phyloP scores from a whole-genome alignment of 2,329 filamentous ascomycete genomes.

The Verticillium nonalfalfae region DNA sequence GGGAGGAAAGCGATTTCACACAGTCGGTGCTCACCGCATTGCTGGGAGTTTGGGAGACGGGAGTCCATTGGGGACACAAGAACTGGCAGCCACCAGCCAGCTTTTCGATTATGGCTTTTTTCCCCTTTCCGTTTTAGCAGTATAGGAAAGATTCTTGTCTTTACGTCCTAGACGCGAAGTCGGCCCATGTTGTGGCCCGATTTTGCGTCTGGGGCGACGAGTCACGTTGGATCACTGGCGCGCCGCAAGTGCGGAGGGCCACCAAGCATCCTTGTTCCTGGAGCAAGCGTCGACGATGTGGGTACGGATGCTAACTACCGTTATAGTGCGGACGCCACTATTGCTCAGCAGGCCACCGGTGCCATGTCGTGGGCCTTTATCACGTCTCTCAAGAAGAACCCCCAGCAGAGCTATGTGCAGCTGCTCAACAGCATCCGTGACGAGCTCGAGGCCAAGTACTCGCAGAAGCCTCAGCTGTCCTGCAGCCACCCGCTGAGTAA shows the following conservation, averaged over 20 bases:
- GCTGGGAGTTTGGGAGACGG: neutral
- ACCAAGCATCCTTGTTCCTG: neutral
- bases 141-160: neutral
- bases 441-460: slow-evolving; percentile 78
- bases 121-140: neutral
- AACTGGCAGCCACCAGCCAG: neutral
- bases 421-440: slow-evolving; percentile 93
- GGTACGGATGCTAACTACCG: neutral
- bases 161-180: slow-evolving; percentile 34
- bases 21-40: neutral
- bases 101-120: neutral
- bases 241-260: slow-evolving; percentile 3
- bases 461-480: slow-evolving; percentile 92
- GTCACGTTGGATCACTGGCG: slow-evolving; percentile 30
- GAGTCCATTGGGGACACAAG: neutral
- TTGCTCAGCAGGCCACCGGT: slow-evolving; percentile 82
- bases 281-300: neutral
- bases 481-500: slow-evolving; percentile 93
- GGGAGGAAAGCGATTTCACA: neutral
- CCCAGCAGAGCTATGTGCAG: slow-evolving; percentile 93
- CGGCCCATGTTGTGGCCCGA: slow-evolving; percentile 23
- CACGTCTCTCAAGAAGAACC: slow-evolving; percentile 81
- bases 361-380: slow-evolving; percentile 99
- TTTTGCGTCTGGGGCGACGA: slow-evolving; percentile 38
- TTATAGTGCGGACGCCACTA: slow-evolving; percentile 78